A percentile compares a stretch with the other conserved stretches of the same genome.
Evolutionary conservation across 805 yeast species (phyloP).

Genomic region (Metschnikowia koreensis): DNA sequence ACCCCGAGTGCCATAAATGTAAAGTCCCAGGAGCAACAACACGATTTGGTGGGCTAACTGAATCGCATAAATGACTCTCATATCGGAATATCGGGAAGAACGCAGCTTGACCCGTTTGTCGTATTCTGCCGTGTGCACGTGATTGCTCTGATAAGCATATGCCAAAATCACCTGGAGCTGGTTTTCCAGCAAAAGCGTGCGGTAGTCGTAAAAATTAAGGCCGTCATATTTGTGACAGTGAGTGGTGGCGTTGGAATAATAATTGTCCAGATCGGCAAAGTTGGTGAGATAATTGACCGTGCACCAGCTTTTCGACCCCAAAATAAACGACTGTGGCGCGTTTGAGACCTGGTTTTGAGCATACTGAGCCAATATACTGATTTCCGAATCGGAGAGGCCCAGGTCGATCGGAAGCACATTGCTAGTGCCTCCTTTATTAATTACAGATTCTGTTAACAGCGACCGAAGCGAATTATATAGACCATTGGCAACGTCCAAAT

Average conservation of each 20-base stretch:
- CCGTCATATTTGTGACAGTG: constrained; percentile 7
- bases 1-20: constrained; percentile 39
- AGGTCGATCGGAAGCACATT: constrained; percentile 25
- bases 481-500: constrained; percentile 52
- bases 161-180: constrained; percentile 46
- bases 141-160: constrained; percentile 41
- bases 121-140: constrained; percentile 15
- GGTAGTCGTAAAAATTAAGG: constrained; percentile 42
- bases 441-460: constrained; percentile 18
- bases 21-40: constrained; percentile 27
- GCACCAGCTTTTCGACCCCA: constrained; percentile 14
- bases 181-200: constrained; percentile 35
- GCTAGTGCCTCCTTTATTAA: constrained; percentile 15
- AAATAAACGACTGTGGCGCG: constrained; percentile 48
- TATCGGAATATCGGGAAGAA: constrained; percentile 19
- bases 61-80: constrained; percentile 29
- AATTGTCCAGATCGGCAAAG: neutral
- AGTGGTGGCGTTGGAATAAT: constrained; percentile 5
- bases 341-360: constrained; percentile 44
- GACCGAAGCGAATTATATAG: constrained; percentile 38
- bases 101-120: constrained; percentile 14
- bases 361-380: constrained; percentile 44
- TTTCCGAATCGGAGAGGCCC: constrained; percentile 48
- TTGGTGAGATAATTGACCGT: constrained; percentile 10
- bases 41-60: constrained; percentile 28